Base-by-base conservation (phyloP, 139 green algal genomes). In the Coccomyxa sp. region DNA sequence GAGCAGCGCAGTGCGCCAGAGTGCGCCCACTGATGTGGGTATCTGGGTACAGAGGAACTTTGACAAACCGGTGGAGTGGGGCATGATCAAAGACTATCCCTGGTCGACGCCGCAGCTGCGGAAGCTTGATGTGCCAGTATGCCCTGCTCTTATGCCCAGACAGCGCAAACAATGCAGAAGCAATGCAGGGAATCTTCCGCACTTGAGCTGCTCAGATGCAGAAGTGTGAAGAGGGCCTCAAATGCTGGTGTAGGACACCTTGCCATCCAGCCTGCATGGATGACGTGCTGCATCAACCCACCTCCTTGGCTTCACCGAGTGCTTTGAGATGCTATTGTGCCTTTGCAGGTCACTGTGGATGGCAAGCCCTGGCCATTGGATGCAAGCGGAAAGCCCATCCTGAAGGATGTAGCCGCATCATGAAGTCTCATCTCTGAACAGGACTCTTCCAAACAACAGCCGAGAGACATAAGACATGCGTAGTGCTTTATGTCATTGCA, bases 41-140 rank as follows among this genome's bases (percentile, higher is more conserved):
- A n/a, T 64, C 27, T 18, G 50, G 34, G 0, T 86, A 70, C 89
- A 97, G 93, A 95, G 91, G 33, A 98, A 98, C 84, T 98, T 97
- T 84, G 93, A 90, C 8, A 84, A 87, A 33, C 94, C 94, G 4
- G 90, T 97, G 64, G 95, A 98, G 85, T 98, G 89, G 86, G 92
- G 82, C 0, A 84, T 98, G 37, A 93, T 98, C 0, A 93, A 95
- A 85, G 91, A 97, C 75, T 55, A 88, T 40, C 68, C 93, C 38
- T 97, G 94, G 94, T 92, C 84, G 9, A 91, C 87, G 2, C 89
- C 93, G 5, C 80, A 91, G 82, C 86, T 98, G 34, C 83, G 89
- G 37, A 91, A 93, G 78, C 78, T 97, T 27, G 88, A 95, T 40
- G 31, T 22, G 8, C 89, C 90, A 0, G 87, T 92, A 71, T 82